phyloP scores from a whole-genome alignment of 306 rosid genomes.

The Hippophae tibetana region DNA sequence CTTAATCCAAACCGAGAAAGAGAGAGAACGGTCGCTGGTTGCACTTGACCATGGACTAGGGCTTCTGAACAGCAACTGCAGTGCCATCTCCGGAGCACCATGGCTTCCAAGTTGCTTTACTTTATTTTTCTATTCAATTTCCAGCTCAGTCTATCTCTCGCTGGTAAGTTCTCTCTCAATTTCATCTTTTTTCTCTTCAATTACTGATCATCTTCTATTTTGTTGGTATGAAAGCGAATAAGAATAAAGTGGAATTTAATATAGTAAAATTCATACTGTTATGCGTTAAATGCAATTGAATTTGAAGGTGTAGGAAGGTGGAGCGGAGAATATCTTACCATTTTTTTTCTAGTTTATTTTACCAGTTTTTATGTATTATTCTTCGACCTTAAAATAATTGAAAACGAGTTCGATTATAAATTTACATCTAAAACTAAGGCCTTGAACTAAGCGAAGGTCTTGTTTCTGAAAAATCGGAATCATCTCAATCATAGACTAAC shows the following conservation, averaged over 20 bases:
- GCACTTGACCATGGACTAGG: conserved; percentile 18
- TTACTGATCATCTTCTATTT: neutral
- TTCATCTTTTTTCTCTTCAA: neutral
- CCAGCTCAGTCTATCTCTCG: conserved; percentile 31
- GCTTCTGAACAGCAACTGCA: conserved; percentile 3
- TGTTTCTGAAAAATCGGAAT: too few species aligned
- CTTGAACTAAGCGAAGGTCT: too few species aligned
- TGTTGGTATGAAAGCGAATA: conserved; percentile 12
- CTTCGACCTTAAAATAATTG: too few species aligned
- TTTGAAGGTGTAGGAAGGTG: neutral
- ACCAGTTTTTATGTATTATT: too few species aligned
- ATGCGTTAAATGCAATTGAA: neutral
- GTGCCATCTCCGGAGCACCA: conserved; percentile 16
- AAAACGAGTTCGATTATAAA: too few species aligned
- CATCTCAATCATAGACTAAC: too few species aligned
- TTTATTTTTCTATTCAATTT: conserved; percentile 26
- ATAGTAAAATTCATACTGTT: neutral
- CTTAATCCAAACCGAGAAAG: too few species aligned
- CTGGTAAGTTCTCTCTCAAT: conserved; percentile 32
- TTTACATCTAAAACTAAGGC: too few species aligned
- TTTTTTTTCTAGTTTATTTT: neutral
- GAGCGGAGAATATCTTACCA: neutral
- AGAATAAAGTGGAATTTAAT: neutral
- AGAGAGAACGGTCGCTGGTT: neutral
- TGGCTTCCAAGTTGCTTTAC: conserved; percentile 34